Evolutionary conservation across 495 filamentous ascomycete genomes (phyloP).

Genomic region (Penicillium herquei): DNA sequence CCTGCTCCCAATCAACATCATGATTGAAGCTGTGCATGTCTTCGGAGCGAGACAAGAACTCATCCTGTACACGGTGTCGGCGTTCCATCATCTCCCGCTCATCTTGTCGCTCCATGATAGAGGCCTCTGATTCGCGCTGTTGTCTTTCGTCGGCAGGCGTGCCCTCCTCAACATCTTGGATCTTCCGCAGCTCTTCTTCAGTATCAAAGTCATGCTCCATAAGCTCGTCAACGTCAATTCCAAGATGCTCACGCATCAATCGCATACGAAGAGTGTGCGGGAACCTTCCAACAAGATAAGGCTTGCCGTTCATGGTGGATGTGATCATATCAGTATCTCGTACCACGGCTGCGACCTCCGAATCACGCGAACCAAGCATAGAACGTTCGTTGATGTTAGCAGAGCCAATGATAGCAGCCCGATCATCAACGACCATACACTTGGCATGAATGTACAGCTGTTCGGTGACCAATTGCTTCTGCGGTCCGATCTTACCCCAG

Average conservation of each 20-base stretch:
- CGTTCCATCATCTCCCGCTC: conserved; percentile 56
- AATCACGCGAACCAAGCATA: conserved; percentile 88
- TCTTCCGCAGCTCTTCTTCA: conserved; percentile 45
- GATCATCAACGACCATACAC: conserved; percentile 93
- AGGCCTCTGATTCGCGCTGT: conserved; percentile 32
- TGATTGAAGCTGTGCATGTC: conserved; percentile 78
- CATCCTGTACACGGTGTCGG: conserved; percentile 58
- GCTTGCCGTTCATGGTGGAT: conserved; percentile 85
- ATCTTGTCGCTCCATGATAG: conserved; percentile 41
- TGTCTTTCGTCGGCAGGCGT: conserved; percentile 22
- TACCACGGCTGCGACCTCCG: conserved; percentile 87
- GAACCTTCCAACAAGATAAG: conserved; percentile 87
- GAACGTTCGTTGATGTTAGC: conserved; percentile 99
- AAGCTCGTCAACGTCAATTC: conserved; percentile 89
- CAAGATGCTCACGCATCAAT: conserved; percentile 95
- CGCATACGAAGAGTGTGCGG: conserved; percentile 91
- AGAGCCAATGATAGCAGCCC: conserved; percentile 90
- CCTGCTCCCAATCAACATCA: conserved; percentile 71
- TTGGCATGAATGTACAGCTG: conserved; percentile 99
- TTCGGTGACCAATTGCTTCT: conserved; percentile 82
- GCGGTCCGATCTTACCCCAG: conserved; percentile 90
- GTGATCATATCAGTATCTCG: conserved; percentile 91
- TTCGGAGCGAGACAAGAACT: conserved; percentile 60
- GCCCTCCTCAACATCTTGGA: conserved; percentile 38
- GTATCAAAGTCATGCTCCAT: conserved; percentile 70